Evolutionary conservation across 2,329 filamentous ascomycete species (phyloP).

Genomic region (Nemania abortiva): DNA sequence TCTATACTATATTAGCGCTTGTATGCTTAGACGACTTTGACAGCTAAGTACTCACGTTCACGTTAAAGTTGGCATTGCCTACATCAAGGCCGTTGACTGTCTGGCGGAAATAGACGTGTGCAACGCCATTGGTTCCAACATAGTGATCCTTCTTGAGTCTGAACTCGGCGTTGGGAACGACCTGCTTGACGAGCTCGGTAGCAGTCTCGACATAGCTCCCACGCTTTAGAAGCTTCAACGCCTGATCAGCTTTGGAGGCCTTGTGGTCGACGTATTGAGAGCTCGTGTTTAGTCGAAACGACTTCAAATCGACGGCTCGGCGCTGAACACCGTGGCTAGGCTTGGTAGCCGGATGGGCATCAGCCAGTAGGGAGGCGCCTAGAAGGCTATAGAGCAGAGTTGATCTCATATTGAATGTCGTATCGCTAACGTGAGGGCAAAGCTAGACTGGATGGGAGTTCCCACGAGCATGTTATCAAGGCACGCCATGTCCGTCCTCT

Average conservation of each 20-base stretch:
- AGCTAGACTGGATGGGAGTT: conserved; percentile 7
- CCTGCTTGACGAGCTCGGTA: conserved; percentile 57
- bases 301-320: conserved; percentile 37
- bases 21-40: neutral
- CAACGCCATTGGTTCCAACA: conserved; percentile 64
- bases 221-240: conserved; percentile 48
- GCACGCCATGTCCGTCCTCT: conserved; percentile 9
- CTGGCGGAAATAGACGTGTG: conserved; percentile 70
- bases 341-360: conserved; percentile 28
- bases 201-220: conserved; percentile 59
- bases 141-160: conserved; percentile 66
- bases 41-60: conserved; percentile 62
- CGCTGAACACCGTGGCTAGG: conserved; percentile 23
- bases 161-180: conserved; percentile 57
- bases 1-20: conserved; percentile 49
- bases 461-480: neutral
- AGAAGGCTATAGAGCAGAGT: conserved; percentile 30
- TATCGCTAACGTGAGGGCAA: neutral
- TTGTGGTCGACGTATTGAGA: conserved; percentile 51
- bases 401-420: conserved; percentile 32
- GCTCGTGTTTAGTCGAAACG: conserved; percentile 48
- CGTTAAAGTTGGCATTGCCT: conserved; percentile 71
- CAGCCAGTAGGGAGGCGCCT: conserved; percentile 25
- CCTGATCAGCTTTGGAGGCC: conserved; percentile 42
- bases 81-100: conserved; percentile 69